Evolutionary conservation across 129 eudicot genomes (phyloP).

Genomic region (Artemisia annua): DNA sequence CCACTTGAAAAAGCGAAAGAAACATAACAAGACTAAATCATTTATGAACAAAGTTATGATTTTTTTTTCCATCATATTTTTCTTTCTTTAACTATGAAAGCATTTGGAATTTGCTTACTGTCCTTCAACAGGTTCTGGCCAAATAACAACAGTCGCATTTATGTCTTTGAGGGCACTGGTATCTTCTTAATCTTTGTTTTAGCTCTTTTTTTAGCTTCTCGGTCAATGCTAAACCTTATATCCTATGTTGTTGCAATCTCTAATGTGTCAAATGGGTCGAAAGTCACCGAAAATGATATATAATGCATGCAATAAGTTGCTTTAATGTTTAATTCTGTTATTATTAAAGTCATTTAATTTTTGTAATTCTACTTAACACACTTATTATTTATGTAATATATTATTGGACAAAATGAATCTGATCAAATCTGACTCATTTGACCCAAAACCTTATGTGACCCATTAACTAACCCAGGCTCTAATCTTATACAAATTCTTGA

Average conservation of each 20-base stretch:
- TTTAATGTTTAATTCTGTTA: too few species aligned
- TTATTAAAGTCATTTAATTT: too few species aligned
- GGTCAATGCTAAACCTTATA: background rate
- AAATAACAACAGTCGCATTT: slow-evolving; percentile 95
- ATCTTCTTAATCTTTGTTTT: slow-evolving; percentile 11
- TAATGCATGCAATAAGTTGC: too few species aligned
- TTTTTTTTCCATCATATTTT: slow-evolving; percentile 5
- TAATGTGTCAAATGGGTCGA: too few species aligned
- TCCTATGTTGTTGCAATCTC: background rate
- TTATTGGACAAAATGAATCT: too few species aligned
- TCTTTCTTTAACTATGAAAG: slow-evolving; percentile 9
- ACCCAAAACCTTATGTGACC: too few species aligned
- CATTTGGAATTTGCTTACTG: slow-evolving; percentile 20
- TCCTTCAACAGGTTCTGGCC: slow-evolving; percentile 78
- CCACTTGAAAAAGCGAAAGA: slow-evolving; percentile 10
- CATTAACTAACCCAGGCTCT: too few species aligned
- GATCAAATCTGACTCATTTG: too few species aligned
- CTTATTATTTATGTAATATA: too few species aligned
- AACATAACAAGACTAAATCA: background rate
- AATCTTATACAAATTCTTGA: slow-evolving; percentile 2
- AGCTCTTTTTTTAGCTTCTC: background rate
- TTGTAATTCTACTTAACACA: too few species aligned
- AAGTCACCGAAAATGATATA: too few species aligned
- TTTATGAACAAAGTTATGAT: slow-evolving; percentile 1
- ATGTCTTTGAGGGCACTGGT: slow-evolving; percentile 95